Conservation (phyloP, 495 filamentous ascomycete genomes). For the Bathelium albidoporum region DNA sequence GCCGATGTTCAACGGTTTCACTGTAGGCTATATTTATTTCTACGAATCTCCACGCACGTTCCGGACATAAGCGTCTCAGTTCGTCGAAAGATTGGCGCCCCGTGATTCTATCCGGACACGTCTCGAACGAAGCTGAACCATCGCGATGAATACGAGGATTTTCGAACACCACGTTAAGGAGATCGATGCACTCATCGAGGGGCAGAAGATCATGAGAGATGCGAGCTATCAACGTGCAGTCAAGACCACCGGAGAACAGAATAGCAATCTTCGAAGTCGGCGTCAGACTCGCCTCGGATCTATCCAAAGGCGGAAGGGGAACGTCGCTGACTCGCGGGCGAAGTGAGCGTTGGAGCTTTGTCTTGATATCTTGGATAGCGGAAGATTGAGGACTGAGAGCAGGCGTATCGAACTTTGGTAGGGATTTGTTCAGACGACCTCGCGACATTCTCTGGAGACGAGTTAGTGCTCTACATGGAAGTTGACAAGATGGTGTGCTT, state of each 20-base stretch:
- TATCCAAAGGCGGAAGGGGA: constrained; percentile 39
- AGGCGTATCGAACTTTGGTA: constrained; percentile 15
- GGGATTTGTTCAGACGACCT: constrained; percentile 18
- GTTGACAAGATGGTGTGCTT: neutral
- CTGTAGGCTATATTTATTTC: constrained; percentile 76
- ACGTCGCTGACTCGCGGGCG: constrained; percentile 55
- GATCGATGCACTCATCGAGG: constrained; percentile 56
- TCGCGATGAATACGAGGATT: constrained; percentile 54
- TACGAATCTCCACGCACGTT: constrained; percentile 69
- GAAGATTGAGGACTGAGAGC: constrained; percentile 39
- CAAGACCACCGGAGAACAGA: constrained; percentile 88
- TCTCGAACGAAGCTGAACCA: constrained; percentile 46
- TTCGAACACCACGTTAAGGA: constrained; percentile 94
- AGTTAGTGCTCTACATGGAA: constrained; percentile 13
- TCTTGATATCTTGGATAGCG: constrained; percentile 46
- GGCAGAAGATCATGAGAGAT: constrained; percentile 73
- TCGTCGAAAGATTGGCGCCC: constrained; percentile 67
- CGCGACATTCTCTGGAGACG: constrained; percentile 17
- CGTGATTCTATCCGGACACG: constrained; percentile 83
- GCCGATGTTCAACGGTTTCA: constrained; percentile 61
- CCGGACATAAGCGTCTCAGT: constrained; percentile 59
- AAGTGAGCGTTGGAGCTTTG: constrained; percentile 55
- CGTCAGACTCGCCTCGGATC: neutral
- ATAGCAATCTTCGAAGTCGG: constrained; percentile 56
- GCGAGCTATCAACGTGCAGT: constrained; percentile 81